Conservation (phyloP, 129 eudicot genomes). For the Helianthus tuberosus region DNA sequence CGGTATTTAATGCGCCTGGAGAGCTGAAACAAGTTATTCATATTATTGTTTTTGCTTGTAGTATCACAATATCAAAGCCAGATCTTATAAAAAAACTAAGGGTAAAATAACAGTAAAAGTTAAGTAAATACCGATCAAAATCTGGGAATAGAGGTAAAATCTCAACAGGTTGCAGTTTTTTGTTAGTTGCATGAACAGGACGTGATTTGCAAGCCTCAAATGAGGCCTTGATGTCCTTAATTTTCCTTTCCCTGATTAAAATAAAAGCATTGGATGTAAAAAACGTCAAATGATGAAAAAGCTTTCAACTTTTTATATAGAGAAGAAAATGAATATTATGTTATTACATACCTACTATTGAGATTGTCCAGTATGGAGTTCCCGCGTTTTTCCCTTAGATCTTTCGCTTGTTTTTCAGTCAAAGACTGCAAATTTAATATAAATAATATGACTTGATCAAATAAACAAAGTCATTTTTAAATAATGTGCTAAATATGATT, state of each 20-base stretch:
- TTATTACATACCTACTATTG: conserved; percentile 56
- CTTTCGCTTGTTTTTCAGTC: conserved; percentile 92
- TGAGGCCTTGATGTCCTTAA: conserved; percentile 78
- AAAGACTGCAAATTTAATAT: conserved; percentile 54
- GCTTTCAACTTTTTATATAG: neutral
- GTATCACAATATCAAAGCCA: neutral
- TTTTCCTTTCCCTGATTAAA: conserved; percentile 69
- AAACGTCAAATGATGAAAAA: conserved; percentile 17
- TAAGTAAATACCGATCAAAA: conserved; percentile 69
- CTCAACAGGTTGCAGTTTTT: conserved; percentile 65
- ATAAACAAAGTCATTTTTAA: conserved; percentile 10
- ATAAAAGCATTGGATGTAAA: neutral
- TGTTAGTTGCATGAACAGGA: conserved; percentile 90
- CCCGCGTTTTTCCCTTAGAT: conserved; percentile 69
- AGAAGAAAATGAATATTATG: conserved; percentile 13
- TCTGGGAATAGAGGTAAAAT: conserved; percentile 81
- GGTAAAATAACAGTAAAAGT: neutral
- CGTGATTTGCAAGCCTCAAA: conserved; percentile 81
- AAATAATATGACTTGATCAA: conserved; percentile 3
- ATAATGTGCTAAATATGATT: neutral
- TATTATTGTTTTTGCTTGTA: neutral
- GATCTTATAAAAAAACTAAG: neutral
- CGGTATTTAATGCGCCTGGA: no score
- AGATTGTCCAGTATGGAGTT: conserved; percentile 59
- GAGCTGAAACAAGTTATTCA: no score